Evolutionary conservation across 2,329 filamentous ascomycete genomes (phyloP).

Genomic region (Trichocomaceae sp.): DNA sequence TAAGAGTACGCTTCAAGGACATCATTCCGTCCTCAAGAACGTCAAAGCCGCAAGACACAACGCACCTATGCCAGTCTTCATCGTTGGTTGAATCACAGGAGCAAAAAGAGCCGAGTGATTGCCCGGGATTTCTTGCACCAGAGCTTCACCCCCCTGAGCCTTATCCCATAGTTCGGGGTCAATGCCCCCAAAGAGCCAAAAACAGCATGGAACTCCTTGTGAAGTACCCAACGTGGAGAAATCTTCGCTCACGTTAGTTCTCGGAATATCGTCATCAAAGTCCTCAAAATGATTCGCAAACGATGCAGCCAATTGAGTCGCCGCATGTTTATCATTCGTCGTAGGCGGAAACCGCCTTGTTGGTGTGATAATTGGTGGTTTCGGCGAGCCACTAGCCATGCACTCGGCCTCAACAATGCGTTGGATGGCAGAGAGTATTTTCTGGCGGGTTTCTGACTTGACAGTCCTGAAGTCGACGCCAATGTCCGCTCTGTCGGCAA

Average conservation of each 20-base stretch:
- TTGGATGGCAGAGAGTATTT: conserved; percentile 43
- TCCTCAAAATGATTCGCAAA: conserved; percentile 45
- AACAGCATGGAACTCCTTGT: conserved; percentile 46
- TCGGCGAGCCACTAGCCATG: conserved; percentile 44
- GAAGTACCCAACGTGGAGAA: conserved; percentile 51
- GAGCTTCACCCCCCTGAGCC: conserved; percentile 36
- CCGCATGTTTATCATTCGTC: conserved; percentile 45
- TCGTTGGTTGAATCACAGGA: conserved; percentile 53
- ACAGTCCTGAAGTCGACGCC: conserved; percentile 51
- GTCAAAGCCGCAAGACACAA: conserved; percentile 47
- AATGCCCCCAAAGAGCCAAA: conserved; percentile 53
- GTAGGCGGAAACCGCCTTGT: conserved; percentile 49
- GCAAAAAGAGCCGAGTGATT: conserved; percentile 57
- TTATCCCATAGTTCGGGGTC: conserved; percentile 47
- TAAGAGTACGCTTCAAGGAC: too few species aligned
- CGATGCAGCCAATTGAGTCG: conserved; percentile 37
- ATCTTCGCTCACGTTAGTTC: conserved; percentile 48
- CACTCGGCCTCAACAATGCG: conserved; percentile 55
- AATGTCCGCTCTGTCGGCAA: conserved; percentile 49
- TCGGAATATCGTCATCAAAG: conserved; percentile 26
- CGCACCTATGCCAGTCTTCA: conserved; percentile 48
- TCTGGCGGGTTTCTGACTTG: conserved; percentile 40
- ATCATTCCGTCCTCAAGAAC: conserved; percentile 20
- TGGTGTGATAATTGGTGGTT: conserved; percentile 41
- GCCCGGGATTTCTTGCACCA: conserved; percentile 44